These are phyloP conservation scores for Mycena leptocephala DNA, from an alignment of 768 basidiomycete species.

Conservation along the genomic window DNA sequence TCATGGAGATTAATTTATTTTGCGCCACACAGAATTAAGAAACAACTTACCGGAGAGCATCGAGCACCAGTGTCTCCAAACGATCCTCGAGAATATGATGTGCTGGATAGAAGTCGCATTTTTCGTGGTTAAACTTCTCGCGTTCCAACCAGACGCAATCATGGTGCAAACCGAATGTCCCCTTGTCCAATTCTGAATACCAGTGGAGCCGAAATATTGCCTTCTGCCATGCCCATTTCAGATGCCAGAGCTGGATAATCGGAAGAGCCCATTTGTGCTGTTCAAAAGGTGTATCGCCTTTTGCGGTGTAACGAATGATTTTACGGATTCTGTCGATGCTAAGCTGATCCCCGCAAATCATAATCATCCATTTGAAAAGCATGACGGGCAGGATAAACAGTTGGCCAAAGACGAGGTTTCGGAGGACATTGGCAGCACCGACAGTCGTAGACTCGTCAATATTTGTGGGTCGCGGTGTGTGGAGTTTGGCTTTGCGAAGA, in stretches of 20 bases:
- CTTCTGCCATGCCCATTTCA: constrained; percentile 38
- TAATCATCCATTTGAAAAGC: constrained; percentile 19
- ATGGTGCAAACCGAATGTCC: constrained; percentile 21
- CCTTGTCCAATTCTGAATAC: constrained; percentile 5
- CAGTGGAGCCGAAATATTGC: constrained; percentile 34
- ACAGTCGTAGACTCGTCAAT: constrained; percentile 35
- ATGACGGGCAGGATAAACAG: constrained; percentile 5
- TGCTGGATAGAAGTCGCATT: constrained; percentile 37
- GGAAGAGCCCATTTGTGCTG: constrained; percentile 37
- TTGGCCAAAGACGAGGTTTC: constrained; percentile 27
- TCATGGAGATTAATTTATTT: no score
- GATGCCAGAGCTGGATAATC: constrained; percentile 38
- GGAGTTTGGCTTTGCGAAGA: constrained; percentile 25
- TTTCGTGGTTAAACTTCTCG: constrained; percentile 27
- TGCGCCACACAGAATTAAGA: not conserved
- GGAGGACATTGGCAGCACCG: constrained; percentile 13
- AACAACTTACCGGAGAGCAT: constrained; percentile 26
- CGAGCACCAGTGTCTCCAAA: constrained; percentile 24
- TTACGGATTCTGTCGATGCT: constrained; percentile 34
- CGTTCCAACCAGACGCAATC: constrained; percentile 9
- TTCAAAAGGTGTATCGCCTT: constrained; percentile 1
- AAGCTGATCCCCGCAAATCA: constrained; percentile 40
- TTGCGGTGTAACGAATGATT: constrained; percentile 24
- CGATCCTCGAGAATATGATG: constrained; percentile 35
- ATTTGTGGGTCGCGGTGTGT: constrained; percentile 16